Evolutionary conservation across 2,329 filamentous ascomycete genomes (phyloP).

Genomic region (Fusarium domesticum): DNA sequence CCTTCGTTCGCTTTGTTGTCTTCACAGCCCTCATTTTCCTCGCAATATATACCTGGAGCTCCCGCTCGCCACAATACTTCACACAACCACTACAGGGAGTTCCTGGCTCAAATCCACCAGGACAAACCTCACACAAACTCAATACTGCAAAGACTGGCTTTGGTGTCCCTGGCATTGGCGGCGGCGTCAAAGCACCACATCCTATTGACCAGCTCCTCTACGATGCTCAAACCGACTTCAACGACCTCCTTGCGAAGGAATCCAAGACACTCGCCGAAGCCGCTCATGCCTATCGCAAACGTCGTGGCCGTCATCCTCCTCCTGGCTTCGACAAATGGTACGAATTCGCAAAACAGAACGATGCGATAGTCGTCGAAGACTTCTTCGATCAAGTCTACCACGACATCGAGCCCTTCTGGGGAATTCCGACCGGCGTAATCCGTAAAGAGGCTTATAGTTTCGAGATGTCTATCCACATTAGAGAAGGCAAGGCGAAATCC

Average conservation of each 20-base stretch:
- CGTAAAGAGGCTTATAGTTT: conserved; percentile 52
- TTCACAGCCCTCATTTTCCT: conserved; percentile 37
- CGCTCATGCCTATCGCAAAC: conserved; percentile 55
- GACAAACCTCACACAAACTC: conserved; percentile 2
- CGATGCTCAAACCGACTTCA: conserved; percentile 42
- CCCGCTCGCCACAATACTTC: conserved; percentile 12
- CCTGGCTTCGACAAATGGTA: conserved; percentile 62
- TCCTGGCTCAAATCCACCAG: neutral
- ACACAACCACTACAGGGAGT: conserved; percentile 4
- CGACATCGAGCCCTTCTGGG: conserved; percentile 59
- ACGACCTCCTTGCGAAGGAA: conserved; percentile 40
- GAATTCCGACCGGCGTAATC: conserved; percentile 44
- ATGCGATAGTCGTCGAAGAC: conserved; percentile 57
- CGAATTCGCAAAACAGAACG: conserved; percentile 49
- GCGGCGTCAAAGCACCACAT: conserved; percentile 32
- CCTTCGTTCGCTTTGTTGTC: conserved; percentile 42
- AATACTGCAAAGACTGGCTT: neutral
- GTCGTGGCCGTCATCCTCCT: conserved; percentile 59
- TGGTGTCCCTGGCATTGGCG: neutral
- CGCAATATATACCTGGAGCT: conserved; percentile 30
- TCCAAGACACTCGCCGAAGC: conserved; percentile 52
- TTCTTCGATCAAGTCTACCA: conserved; percentile 65
- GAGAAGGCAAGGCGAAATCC: conserved; percentile 50
- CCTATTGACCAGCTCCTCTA: conserved; percentile 54
- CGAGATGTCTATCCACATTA: conserved; percentile 61